Evolutionary conservation across 2,329 filamentous ascomycete species (phyloP).

Genomic region (Fusarium floridanum): DNA sequence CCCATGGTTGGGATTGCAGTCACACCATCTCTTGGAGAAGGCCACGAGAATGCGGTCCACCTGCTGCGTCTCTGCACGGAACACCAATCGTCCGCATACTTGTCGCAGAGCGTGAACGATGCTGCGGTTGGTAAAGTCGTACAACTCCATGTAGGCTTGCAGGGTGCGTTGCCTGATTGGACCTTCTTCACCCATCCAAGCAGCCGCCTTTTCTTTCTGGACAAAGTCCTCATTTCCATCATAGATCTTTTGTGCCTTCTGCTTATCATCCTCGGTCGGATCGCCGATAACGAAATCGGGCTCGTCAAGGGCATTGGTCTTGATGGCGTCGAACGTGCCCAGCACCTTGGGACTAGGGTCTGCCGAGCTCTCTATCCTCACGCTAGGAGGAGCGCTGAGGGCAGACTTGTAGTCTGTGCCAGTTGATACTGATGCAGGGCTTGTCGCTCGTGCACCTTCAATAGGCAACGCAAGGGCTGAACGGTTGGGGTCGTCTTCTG

Average conservation of each 20-base stretch:
- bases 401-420: conserved; percentile 58
- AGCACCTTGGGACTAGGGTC: conserved; percentile 55
- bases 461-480: conserved; percentile 59
- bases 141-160: conserved; percentile 90
- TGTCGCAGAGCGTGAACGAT: conserved; percentile 83
- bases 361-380: conserved; percentile 58
- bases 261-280: conserved; percentile 76
- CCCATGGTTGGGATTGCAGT: conserved; percentile 91
- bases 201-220: conserved; percentile 81
- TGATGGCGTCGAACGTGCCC: conserved; percentile 50
- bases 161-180: conserved; percentile 69
- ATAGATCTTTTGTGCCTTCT: conserved; percentile 85
- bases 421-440: conserved; percentile 53
- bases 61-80: conserved; percentile 95
- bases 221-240: conserved; percentile 87
- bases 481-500: conserved; percentile 50
- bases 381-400: conserved; percentile 58
- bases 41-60: conserved; percentile 93
- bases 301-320: conserved; percentile 65
- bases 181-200: conserved; percentile 87
- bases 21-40: conserved; percentile 91
- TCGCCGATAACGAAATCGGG: conserved; percentile 70
- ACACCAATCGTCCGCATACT: conserved; percentile 83
- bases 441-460: conserved; percentile 54
- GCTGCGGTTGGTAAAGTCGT: conserved; percentile 85